Base-by-base conservation (phyloP, 2,329 filamentous ascomycete species). In the Cytospora paraplurivora region DNA sequence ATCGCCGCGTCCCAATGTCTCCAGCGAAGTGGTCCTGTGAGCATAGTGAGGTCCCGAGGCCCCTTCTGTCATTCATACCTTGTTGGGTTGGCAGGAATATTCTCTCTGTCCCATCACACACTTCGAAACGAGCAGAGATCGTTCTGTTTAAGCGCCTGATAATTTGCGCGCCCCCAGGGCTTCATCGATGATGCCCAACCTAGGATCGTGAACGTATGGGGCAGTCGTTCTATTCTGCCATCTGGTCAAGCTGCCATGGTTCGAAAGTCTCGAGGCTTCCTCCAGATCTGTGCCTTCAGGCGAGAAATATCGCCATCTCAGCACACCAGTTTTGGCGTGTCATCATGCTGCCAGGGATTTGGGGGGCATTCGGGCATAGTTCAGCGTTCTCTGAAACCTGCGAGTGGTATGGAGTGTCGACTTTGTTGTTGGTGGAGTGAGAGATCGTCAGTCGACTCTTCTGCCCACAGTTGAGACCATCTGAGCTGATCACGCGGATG, bases 151-250 rank as follows among this genome's bases (percentile, higher is more conserved):
- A 69, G 68, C 72, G 70, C 72, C 71, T 72, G 70, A 72, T 72
- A 67, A 68, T 68, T 70, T 71, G 70, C 72, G 73, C 69, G 73
- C 72, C 71, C 69, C 74, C 74, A 74, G 68, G 70, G 68, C 70
- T 72, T 73, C 71, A 72, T 72, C 72, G 71, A 72, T 72, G 70
- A 71, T 61, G 67, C 64, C 71, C n/a, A n/a, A n/a, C n/a, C 72
- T 71, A 71, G 71, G 69, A 75, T 77, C 79, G 77, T 75, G 77
- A 80, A 78, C 78, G 78, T 78, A 78, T 76, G 75, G 74, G 73
- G 74, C 70, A 77, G 76, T 70, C 77, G 74, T 76, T 79, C 74
- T 79, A 78, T 79, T 79, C 21, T n/a, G 78, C 78, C 78, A 77
- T 76, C 71, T 69, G 64, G 66, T 55, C 63, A 67, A 68, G 54